These are phyloP conservation scores for Rhodosporidiobolus odoratus DNA, from an alignment of 768 basidiomycete species.

Conservation along the genomic window DNA sequence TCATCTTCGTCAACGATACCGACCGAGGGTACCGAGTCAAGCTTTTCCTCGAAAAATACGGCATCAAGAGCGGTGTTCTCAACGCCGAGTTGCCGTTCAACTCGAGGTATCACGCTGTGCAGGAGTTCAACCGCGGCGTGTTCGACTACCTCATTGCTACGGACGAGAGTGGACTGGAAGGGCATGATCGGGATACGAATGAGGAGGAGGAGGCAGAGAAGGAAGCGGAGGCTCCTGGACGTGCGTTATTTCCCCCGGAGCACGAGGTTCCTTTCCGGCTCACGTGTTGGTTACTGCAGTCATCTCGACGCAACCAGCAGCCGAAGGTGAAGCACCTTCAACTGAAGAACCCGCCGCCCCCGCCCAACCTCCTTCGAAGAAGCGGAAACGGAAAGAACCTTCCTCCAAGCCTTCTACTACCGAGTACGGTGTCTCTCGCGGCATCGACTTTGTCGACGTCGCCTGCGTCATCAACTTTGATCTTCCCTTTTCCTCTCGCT, in stretches of 20 bases:
- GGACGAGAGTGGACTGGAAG: conserved; percentile 68
- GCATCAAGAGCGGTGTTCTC: conserved; percentile 88
- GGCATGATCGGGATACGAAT: conserved; percentile 54
- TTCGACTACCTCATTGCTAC: conserved; percentile 99
- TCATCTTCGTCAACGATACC: conserved; percentile 93
- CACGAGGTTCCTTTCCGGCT: not conserved
- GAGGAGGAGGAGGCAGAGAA: conserved; percentile 50
- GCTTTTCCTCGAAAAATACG: conserved; percentile 97
- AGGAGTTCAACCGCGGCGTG: conserved; percentile 97
- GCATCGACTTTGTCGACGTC: conserved; percentile 94
- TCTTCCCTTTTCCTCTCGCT: conserved; percentile 74
- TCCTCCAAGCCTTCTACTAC: conserved; percentile 53
- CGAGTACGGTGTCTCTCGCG: conserved; percentile 92
- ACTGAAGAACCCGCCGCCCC: conserved; percentile 2
- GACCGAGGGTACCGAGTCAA: conserved; percentile 92
- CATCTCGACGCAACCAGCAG: conserved; percentile 38
- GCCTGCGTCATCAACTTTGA: conserved; percentile 98
- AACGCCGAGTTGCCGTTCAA: conserved; percentile 94
- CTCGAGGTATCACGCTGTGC: conserved; percentile 94
- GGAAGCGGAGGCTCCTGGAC: conserved; percentile 24
- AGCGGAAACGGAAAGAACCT: conserved; percentile 52
- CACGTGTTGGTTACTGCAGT: conserved; percentile 4
- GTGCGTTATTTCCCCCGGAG: not conserved
- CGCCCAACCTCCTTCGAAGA: conserved; percentile 44
- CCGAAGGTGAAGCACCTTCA: not conserved